Percentiles rank a stretch among this genome's conserved stretches.
Conservation (phyloP, 208 protist genomes). For the Acanthamoeba triangularis region DNA sequence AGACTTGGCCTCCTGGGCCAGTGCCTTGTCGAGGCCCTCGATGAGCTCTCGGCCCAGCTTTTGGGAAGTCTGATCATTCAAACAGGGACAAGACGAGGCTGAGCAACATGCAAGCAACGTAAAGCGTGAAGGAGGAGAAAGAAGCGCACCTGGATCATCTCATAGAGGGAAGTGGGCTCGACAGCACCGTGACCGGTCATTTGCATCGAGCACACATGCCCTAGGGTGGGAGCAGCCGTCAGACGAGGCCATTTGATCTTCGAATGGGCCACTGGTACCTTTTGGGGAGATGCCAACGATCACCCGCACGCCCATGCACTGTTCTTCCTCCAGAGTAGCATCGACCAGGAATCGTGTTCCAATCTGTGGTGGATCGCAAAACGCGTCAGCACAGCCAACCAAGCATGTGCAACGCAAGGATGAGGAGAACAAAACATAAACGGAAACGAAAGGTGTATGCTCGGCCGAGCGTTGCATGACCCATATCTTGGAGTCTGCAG, state of each 20-base stretch:
- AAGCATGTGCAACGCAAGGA: not conserved
- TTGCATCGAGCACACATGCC: constrained; percentile 3
- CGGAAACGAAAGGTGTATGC: not conserved
- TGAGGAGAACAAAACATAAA: not conserved
- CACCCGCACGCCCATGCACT: constrained; percentile 81
- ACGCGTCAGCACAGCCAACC: not conserved
- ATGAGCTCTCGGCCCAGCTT: constrained; percentile 58
- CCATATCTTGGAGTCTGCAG: not conserved
- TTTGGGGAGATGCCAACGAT: constrained; percentile 78
- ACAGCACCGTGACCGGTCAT: constrained; percentile 28
- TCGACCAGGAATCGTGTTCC: constrained; percentile 80
- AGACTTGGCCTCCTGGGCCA: not conserved
- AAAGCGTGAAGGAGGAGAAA: not conserved
- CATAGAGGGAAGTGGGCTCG: constrained; percentile 3
- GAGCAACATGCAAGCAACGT: too few species aligned
- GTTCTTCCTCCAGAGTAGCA: constrained; percentile 81
- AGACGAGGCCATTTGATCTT: constrained; percentile 33
- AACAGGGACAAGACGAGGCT: too few species aligned
- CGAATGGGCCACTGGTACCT: not conserved
- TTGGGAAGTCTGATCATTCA: not conserved
- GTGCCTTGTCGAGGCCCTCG: not conserved
- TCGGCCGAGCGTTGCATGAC: not conserved
- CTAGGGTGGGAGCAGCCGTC: not conserved
- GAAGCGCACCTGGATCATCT: constrained; percentile 24
- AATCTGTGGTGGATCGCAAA: constrained; percentile 30